Evolutionary conservation across 495 filamentous ascomycete genomes (phyloP), one percentile per base, ranked within the genome.

Genomic region (Daldinia bambusicola): DNA sequence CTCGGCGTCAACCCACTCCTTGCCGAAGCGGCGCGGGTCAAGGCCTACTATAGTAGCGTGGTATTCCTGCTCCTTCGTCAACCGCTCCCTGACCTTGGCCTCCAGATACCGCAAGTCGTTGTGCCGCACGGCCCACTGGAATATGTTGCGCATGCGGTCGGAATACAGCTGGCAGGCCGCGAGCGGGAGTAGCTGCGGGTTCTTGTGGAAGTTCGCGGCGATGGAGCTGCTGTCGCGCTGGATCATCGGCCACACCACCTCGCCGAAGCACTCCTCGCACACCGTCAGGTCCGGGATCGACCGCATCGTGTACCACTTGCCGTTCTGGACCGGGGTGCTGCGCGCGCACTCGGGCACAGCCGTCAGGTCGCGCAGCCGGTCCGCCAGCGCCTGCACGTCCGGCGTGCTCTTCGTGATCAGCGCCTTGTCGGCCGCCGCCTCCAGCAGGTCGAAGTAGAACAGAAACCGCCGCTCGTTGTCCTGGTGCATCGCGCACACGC

Each of bases 141-240:
- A 93, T 8, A 89, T 82, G 0, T 82, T 79, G 43, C 91, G 84
- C 89, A 94, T 94, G n/a, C 89, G 86, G 9, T 84, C 78, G n/a
- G 89, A 91, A 67, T 92, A 94, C 6, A 94, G 80, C 78, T 92
- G 90, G 71, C 92, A 95, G 18, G 84, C 85, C 0, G 84, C 87
- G 38, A 87, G 80, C 4, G 84, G 80, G 20, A 77, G 78, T 4
- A 75, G 76, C 60, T 85, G 80, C 31, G 82, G 80, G 20, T 76
- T 78, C 58, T 86, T 80, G 34, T 84, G 84, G 72, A 93, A 89
- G 64, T 84, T 82, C 0, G 81, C 78, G 0, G 91, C 88, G 20
- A 94, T 78, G 0, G 84, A 78, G 36, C 81, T 80, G 30, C 81
- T 76, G 1, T 80, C 75, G 53, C 55, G 64, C 38, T 84, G 78